These are phyloP conservation scores for Mariannaea elegans DNA, from an alignment of 2,329 filamentous ascomycete species.

Conservation along the genomic window DNA sequence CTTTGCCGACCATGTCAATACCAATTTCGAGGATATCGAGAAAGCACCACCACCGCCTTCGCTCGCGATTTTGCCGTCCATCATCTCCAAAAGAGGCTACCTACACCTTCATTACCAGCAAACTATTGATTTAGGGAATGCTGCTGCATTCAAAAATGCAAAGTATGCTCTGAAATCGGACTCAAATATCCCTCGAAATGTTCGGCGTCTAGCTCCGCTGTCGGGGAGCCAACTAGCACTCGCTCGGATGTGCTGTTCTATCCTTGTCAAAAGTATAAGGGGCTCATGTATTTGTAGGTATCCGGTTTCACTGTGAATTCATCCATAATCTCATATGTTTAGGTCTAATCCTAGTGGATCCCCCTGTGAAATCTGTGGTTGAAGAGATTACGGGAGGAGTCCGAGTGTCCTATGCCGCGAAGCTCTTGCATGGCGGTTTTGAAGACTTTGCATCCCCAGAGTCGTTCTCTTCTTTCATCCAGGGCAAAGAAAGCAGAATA, in stretches of 20 bases:
- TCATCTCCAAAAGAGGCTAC: conserved; percentile 17
- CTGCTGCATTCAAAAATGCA: neutral
- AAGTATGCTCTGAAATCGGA: conserved; percentile 6
- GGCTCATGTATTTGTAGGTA: neutral
- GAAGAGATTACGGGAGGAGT: no score
- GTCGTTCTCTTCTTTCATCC: conserved; percentile 5
- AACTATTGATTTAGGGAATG: conserved; percentile 23
- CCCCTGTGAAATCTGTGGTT: neutral
- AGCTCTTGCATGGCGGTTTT: conserved; percentile 4
- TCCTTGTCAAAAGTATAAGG: conserved; percentile 1
- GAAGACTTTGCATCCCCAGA: conserved; percentile 5
- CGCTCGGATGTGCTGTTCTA: conserved; percentile 8
- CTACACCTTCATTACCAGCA: conserved; percentile 32
- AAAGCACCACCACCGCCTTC: conserved; percentile 28
- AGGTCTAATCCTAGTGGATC: conserved; percentile 14
- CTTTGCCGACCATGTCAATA: conserved; percentile 29
- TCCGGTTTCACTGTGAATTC: neutral
- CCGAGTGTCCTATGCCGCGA: neutral
- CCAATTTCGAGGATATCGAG: conserved; percentile 28
- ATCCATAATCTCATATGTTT: neutral
- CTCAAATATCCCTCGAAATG: conserved; percentile 10
- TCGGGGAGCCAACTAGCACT: conserved; percentile 8
- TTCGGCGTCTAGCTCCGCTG: conserved; percentile 4
- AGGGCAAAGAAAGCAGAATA: neutral
- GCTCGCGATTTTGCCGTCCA: conserved; percentile 24